phyloP scores from a whole-genome alignment of 164 flowering plant genomes.

The Chimonanthus salicifolius region DNA sequence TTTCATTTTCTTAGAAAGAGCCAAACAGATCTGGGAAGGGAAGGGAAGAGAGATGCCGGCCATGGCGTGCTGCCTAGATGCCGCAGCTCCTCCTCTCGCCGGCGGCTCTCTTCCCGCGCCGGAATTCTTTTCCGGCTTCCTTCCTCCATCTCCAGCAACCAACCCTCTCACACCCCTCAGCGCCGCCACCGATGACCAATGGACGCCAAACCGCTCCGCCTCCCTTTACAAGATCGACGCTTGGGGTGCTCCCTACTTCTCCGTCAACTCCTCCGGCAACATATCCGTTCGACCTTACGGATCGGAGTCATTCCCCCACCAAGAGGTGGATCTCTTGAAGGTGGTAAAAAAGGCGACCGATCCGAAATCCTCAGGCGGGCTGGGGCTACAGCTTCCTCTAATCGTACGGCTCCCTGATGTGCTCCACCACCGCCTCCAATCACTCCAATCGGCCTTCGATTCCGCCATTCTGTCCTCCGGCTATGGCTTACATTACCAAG shows the following conservation, averaged over 20 bases:
- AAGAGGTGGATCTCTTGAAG: conserved; percentile 86
- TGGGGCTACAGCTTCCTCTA: conserved; percentile 77
- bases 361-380: conserved; percentile 58
- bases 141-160: conserved; percentile 14
- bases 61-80: conserved; percentile 59
- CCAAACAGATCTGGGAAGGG: not conserved
- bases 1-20: no score
- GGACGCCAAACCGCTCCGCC: conserved; percentile 72
- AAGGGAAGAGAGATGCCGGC: conserved; percentile 72
- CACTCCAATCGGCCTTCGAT: conserved; percentile 83
- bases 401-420: conserved; percentile 84
- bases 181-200: conserved; percentile 21
- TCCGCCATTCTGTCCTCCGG: conserved; percentile 52
- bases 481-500: conserved; percentile 84
- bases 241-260: conserved; percentile 96
- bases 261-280: conserved; percentile 75
- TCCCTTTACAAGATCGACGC: conserved; percentile 61
- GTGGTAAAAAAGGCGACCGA: conserved; percentile 79
- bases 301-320: conserved; percentile 53
- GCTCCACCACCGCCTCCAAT: conserved; percentile 67
- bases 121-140: conserved; percentile 14
- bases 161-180: not conserved
- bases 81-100: conserved; percentile 48
- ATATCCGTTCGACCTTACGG: conserved; percentile 75
- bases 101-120: conserved; percentile 55